Evolutionary conservation across 768 basidiomycete genomes (phyloP).

Genomic region (Amanita inopinata): DNA sequence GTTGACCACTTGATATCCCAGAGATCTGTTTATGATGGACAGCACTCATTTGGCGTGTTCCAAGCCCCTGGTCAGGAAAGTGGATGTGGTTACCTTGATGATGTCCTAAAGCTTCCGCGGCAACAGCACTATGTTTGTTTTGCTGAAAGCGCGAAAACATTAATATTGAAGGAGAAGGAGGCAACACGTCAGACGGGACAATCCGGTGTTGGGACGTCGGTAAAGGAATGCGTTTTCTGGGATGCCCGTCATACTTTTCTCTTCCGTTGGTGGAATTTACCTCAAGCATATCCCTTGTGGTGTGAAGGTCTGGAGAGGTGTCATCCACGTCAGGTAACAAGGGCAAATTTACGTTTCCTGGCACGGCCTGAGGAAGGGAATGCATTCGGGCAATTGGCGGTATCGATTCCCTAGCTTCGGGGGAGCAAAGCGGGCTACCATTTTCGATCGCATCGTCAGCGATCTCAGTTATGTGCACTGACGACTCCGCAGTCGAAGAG

Average conservation of each 20-base stretch:
- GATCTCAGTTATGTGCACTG: no score
- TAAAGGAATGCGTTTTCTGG: no score
- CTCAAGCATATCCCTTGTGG: slow-evolving; percentile 51
- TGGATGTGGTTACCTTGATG: no score
- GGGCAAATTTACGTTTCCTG: neutral
- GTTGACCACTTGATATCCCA: neutral
- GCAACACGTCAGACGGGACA: slow-evolving; percentile 58
- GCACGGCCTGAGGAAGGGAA: neutral
- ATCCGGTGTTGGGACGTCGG: slow-evolving; percentile 62
- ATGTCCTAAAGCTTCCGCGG: neutral
- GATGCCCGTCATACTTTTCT: no score
- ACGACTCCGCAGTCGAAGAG: no score
- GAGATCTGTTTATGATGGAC: neutral
- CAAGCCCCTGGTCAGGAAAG: neutral
- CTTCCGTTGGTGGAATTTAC: no score
- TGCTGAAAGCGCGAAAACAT: slow-evolving; percentile 18
- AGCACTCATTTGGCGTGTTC: neutral
- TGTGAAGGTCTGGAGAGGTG: slow-evolving; percentile 17
- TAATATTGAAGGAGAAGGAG: slow-evolving; percentile 57
- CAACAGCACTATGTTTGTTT: neutral
- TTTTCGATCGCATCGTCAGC: no score
- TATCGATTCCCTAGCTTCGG: no score
- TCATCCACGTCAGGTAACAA: neutral
- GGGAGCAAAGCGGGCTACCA: no score
- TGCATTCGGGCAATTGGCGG: no score